Evolutionary conservation across 23 red algal species (phyloP).

Genomic region (Gracilaria gracilis): DNA sequence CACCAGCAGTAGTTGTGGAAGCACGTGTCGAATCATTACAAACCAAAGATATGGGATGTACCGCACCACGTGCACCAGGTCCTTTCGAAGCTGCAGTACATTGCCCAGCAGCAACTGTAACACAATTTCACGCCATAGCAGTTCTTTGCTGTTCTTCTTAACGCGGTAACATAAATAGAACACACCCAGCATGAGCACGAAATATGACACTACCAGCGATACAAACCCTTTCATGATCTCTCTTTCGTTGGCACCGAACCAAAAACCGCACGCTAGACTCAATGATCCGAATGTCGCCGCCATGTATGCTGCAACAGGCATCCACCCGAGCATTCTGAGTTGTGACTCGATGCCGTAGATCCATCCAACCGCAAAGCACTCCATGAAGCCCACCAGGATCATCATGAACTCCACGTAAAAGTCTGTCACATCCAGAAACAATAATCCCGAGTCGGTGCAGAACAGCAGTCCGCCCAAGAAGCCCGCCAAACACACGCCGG

Average conservation of each 20-base stretch:
- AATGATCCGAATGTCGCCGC: conserved; percentile 35
- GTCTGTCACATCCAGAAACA: conserved; percentile 59
- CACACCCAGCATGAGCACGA: conserved; percentile 8
- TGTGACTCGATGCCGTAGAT: conserved; percentile 68
- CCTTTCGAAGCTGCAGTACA: conserved; percentile 37
- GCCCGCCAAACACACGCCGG: conserved; percentile 28
- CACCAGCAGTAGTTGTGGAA: conserved; percentile 49
- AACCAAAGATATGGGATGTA: conserved; percentile 62
- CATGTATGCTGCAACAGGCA: conserved; percentile 42
- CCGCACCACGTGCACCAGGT: conserved; percentile 41
- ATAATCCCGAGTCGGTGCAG: conserved; percentile 41
- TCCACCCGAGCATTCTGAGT: conserved; percentile 10
- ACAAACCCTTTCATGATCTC: conserved; percentile 66
- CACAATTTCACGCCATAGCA: conserved; percentile 8
- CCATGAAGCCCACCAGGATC: conserved; percentile 53
- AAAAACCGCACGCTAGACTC: conserved; percentile 52
- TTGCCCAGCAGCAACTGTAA: conserved; percentile 43
- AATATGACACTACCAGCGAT: conserved; percentile 3
- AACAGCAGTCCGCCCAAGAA: conserved; percentile 47
- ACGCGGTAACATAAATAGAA: conserved; percentile 16
- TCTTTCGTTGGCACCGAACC: conserved; percentile 42
- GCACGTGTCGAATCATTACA: conserved; percentile 42
- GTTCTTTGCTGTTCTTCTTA: not conserved
- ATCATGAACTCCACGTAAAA: conserved; percentile 66
- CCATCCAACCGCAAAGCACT: conserved; percentile 63